Evolutionary conservation across 306 rosid species (phyloP), one percentile per base, ranked within the genome.

Genomic region (Spatholobus suberectus): DNA sequence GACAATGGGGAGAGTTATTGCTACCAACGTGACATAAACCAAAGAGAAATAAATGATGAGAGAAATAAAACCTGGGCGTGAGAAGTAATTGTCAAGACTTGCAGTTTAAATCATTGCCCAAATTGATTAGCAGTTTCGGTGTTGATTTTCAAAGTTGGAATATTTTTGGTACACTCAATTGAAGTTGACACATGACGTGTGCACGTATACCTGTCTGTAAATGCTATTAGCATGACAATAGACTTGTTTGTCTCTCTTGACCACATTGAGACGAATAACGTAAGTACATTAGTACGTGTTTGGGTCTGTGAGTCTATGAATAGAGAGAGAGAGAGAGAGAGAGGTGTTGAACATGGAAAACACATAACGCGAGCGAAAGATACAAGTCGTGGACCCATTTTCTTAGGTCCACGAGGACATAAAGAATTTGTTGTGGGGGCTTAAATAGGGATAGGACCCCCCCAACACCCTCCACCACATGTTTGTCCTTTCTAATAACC

Each of bases 401-500:
- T 35, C 14, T n/a, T 23, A 46, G 81, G 78, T 70, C 67, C 75
- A 77, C 74, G 75, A 82, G 87, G 80, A 83, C 75, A 83, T 80
- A 65, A 76, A 63, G 90, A 89, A 84, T 72, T 83, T 75, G 37
- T 17, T 82, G 87, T 85, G 89, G 91, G 90, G 86, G 72, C 83
- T 77, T 51, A 63, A 79, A 76, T 77, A 87, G 85, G 82, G 76
- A 76, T 46, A 73, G 82, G 90, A 38, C 89, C 85, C 78, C 89
- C 83, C 54, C 75, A 17, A 8, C 34, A 77, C 77, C 68, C 82
- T 46, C 24, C 81, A 81, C 86, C 82, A 84, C 85, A 82, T 68
- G 41, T 77, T 89, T 89, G 92, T 92, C 92, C 89, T 85, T 88
- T 81, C 55, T 52, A 70, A 66, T 38, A 69, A 58, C 57, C 81